Conservation (phyloP, 1,284 basidiomycete species). For the Hemileia vastatrix region DNA sequence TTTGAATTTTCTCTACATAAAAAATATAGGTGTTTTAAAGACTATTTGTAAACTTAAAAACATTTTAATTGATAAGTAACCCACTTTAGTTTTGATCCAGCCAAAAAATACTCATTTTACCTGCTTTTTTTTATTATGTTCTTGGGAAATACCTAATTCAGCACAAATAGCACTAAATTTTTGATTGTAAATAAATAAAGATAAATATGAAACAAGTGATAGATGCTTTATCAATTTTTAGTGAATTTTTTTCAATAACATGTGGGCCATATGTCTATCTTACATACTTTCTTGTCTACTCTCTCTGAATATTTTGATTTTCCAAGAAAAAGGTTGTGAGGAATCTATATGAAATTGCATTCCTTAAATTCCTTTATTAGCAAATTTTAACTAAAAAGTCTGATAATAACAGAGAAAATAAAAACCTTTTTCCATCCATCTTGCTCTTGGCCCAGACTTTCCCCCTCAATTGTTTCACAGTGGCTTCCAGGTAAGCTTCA, state of each 20-base stretch:
- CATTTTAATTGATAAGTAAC: too few species aligned
- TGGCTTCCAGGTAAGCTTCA: constrained; percentile 30
- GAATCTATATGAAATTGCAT: constrained; percentile 67
- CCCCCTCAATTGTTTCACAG: constrained; percentile 25
- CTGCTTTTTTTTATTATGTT: too few species aligned
- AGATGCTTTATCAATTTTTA: too few species aligned
- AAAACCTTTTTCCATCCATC: constrained; percentile 71
- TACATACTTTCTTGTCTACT: constrained; percentile 65
- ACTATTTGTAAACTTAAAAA: too few species aligned
- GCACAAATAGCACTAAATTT: constrained; percentile 54
- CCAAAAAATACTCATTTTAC: too few species aligned
- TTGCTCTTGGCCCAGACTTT: constrained; percentile 72
- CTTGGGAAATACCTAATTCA: constrained; percentile 52
- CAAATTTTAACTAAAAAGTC: too few species aligned
- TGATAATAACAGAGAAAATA: background rate
- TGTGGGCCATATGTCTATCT: constrained; percentile 60
- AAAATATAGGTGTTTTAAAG: too few species aligned
- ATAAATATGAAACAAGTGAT: background rate
- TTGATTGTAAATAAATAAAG: constrained; percentile 14
- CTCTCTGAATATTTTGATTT: constrained; percentile 71
- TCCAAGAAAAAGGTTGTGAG: constrained; percentile 43
- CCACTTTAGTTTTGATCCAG: too few species aligned
- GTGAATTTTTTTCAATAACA: constrained; percentile 51
- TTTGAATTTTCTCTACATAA: background rate
- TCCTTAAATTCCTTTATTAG: too few species aligned